Percentiles rank a stretch among this genome's conserved stretches.
Conservation (phyloP, 805 yeast species). For the Kodamaea sagamina region DNA sequence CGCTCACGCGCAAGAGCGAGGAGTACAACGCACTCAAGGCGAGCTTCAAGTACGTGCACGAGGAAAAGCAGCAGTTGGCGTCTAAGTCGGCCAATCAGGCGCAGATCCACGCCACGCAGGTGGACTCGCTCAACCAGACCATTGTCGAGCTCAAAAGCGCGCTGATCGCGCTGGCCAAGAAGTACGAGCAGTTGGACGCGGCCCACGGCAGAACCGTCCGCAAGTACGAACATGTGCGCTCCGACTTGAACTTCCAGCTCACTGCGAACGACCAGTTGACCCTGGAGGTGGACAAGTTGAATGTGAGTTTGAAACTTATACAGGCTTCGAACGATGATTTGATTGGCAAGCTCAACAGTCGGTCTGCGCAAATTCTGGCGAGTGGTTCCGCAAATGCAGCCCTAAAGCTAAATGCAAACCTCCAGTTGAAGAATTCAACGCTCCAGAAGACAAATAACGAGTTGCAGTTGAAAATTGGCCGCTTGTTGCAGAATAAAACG, state of each 20-base stretch:
- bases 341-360: slow-evolving; percentile 34
- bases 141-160: slow-evolving; percentile 22
- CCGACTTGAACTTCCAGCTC: slow-evolving; percentile 36
- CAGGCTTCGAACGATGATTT: slow-evolving; percentile 32
- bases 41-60: slow-evolving; percentile 38
- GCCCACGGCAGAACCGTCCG: slow-evolving; percentile 25
- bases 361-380: slow-evolving; percentile 11
- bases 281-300: slow-evolving; percentile 34
- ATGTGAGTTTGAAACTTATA: slow-evolving; percentile 31
- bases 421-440: slow-evolving; percentile 33
- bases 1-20: slow-evolving; percentile 33
- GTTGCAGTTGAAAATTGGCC: slow-evolving; percentile 53
- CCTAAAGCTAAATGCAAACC: slow-evolving; percentile 17
- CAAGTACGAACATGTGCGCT: slow-evolving; percentile 36
- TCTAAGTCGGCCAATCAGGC: slow-evolving; percentile 34
- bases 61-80: slow-evolving; percentile 34
- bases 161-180: slow-evolving; percentile 14
- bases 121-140: slow-evolving; percentile 22
- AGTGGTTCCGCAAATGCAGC: slow-evolving; percentile 13
- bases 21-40: slow-evolving; percentile 34
- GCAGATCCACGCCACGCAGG: slow-evolving; percentile 25
- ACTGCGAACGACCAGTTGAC: slow-evolving; percentile 40
- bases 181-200: slow-evolving; percentile 21
- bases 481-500: slow-evolving; percentile 48
- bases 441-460: slow-evolving; percentile 53